Percentiles rank a stretch among this genome's conserved stretches.
Evolutionary conservation across 1,139 yeast species (phyloP).

Genomic region (Suhomyces guaymorum): DNA sequence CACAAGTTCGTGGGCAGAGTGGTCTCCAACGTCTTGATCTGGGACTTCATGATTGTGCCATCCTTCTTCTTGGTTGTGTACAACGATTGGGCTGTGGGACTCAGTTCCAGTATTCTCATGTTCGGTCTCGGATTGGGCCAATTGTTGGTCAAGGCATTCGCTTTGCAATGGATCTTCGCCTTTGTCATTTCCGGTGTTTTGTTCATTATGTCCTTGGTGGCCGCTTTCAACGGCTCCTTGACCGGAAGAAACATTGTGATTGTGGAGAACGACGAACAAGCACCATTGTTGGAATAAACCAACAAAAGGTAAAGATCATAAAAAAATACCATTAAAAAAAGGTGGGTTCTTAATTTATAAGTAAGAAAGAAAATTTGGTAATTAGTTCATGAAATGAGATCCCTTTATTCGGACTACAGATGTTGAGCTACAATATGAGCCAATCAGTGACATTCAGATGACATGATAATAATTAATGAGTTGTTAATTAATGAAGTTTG

Average conservation of each 20-base stretch:
- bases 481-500: too few relatives aligned
- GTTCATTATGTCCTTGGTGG: slow-evolving; percentile 48
- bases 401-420: too few relatives aligned
- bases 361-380: too few relatives aligned
- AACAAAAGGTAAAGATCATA: too few relatives aligned
- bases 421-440: too few relatives aligned
- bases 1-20: slow-evolving; percentile 65
- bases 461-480: too few relatives aligned
- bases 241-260: slow-evolving; percentile 2
- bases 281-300: slow-evolving; percentile 12
- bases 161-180: slow-evolving; percentile 85
- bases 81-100: slow-evolving; percentile 73
- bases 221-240: slow-evolving; percentile 33
- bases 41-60: slow-evolving; percentile 77
- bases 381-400: too few relatives aligned
- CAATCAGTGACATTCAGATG: too few relatives aligned
- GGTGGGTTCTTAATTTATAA: too few relatives aligned
- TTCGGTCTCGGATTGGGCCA: slow-evolving; percentile 73
- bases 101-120: slow-evolving; percentile 55
- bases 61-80: slow-evolving; percentile 54
- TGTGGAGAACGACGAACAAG: slow-evolving; percentile 10
- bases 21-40: slow-evolving; percentile 68
- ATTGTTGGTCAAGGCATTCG: slow-evolving; percentile 63
- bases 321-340: too few relatives aligned
- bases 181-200: slow-evolving; percentile 60